These are phyloP conservation scores for Chamaenerion angustifolium DNA, from an alignment of 345 rosid genomes.

Conservation along the genomic window DNA sequence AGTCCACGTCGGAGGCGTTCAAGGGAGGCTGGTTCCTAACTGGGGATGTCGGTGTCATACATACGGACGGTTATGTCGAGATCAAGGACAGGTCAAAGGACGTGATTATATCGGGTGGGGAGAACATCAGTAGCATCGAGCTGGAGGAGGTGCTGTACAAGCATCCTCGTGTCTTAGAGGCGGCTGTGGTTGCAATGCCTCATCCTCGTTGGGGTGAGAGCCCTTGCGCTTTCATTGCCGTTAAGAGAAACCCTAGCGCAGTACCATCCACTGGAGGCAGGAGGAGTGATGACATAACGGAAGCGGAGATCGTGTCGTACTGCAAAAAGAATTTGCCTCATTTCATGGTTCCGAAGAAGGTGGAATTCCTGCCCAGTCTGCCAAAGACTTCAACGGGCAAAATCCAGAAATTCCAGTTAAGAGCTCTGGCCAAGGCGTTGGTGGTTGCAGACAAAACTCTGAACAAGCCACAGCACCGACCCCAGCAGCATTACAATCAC, in stretches of 20 bases:
- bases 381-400: conserved; percentile 48
- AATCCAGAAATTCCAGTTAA: conserved; percentile 30
- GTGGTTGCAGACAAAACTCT: conserved; percentile 2
- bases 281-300: conserved; percentile 14
- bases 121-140: conserved; percentile 52
- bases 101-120: conserved; percentile 55
- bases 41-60: conserved; percentile 33
- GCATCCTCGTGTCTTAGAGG: conserved; percentile 32
- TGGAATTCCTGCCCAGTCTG: conserved; percentile 23
- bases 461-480: background rate
- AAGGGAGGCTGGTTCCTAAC: conserved; percentile 13
- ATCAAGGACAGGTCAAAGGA: conserved; percentile 36
- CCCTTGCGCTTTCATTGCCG: conserved; percentile 38
- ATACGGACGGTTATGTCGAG: conserved; percentile 31
- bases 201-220: conserved; percentile 46
- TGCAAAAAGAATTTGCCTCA: conserved; percentile 33
- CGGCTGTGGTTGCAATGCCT: conserved; percentile 51
- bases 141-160: conserved; percentile 33
- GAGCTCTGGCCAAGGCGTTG: conserved; percentile 26
- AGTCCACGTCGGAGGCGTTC: conserved; percentile 8
- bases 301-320: conserved; percentile 23
- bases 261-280: too few relatives aligned
- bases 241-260: conserved; percentile 6
- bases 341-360: conserved; percentile 46
- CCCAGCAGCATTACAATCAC: background rate